Evolutionary conservation across 768 basidiomycete species (phyloP), one percentile per base, ranked within the genome.

Genomic region (Cystofilobasidium macerans): DNA sequence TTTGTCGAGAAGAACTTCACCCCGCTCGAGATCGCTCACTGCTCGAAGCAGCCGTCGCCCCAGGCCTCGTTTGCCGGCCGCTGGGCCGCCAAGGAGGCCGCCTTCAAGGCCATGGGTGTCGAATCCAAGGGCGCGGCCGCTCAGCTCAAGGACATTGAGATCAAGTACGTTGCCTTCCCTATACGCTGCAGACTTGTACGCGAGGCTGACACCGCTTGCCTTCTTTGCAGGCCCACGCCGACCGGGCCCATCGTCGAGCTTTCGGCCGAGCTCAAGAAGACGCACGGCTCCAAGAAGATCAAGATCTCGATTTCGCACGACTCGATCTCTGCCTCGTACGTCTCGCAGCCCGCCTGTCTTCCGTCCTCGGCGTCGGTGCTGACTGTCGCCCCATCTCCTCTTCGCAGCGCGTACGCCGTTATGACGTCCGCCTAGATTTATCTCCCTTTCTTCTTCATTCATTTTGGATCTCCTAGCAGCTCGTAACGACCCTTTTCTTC

Each of bases 141-240:
- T 22, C 81, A 86, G n/a, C 86, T 98, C 86, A 88, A 88, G 77
- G 93, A 98, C 70, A 98, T 99, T 67, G 95, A 98, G 77, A 92
- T 98, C 71, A 45, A 40, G 64, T 62, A 9, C 3, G 61, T 62
- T 42, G 7, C 45, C 45, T 7, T 24, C n/a, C 45, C 4, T n/a
- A 4, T 7, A 5, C 45, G 4, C 22, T n/a, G 5, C 16, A 3
- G n/a, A 24, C 18, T 7, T 53, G 16, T 1, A 2, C 32, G 9
- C 3, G 0, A 11, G 8, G 36, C 61, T 62, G 60, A 61, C 61
- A 8, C 30, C 30, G 28, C 43, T 38, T 36, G n/a, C 20, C 4
- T 16, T 8, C 11, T 32, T 48, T 28, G 33, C 36, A 62, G 61
- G 54, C 28, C 65, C 6, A 54, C 65, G 20, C 26, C 65, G 14